Percentiles rank a stretch among this genome's conserved stretches.
Evolutionary conservation across 2,329 filamentous ascomycete genomes (phyloP).

Genomic region (Cadophora sp.): DNA sequence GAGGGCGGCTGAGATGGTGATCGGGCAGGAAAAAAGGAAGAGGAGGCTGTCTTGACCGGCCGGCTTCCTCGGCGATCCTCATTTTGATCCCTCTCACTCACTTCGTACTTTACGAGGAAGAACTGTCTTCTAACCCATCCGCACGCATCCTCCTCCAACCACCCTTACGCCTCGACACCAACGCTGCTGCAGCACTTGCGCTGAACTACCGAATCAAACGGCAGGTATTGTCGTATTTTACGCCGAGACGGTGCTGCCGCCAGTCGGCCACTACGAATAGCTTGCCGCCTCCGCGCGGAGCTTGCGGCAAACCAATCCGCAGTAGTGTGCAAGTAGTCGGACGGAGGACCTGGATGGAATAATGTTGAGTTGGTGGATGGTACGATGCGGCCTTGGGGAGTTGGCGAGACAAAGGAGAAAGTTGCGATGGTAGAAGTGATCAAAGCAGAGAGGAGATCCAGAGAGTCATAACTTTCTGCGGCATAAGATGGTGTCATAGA

Average conservation of each 20-base stretch:
- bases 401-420: background rate
- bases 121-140: background rate
- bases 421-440: background rate
- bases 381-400: background rate
- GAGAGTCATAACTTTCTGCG: background rate
- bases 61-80: slow-evolving; percentile 1
- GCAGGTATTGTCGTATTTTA: slow-evolving; percentile 1
- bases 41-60: slow-evolving; percentile 3
- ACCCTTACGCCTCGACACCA: background rate
- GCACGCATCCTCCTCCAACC: background rate
- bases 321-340: slow-evolving; percentile 1
- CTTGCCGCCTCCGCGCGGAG: background rate
- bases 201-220: background rate
- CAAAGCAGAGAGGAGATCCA: background rate
- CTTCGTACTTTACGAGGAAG: too few species aligned
- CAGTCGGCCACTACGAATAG: background rate
- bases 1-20: background rate
- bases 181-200: background rate
- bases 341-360: background rate
- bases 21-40: background rate
- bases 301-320: background rate
- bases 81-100: slow-evolving; percentile 2
- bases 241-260: background rate
- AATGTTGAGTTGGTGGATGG: background rate
- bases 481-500: background rate